Conservation (phyloP, 257 asterid genomes). For the Solanum rostratum region DNA sequence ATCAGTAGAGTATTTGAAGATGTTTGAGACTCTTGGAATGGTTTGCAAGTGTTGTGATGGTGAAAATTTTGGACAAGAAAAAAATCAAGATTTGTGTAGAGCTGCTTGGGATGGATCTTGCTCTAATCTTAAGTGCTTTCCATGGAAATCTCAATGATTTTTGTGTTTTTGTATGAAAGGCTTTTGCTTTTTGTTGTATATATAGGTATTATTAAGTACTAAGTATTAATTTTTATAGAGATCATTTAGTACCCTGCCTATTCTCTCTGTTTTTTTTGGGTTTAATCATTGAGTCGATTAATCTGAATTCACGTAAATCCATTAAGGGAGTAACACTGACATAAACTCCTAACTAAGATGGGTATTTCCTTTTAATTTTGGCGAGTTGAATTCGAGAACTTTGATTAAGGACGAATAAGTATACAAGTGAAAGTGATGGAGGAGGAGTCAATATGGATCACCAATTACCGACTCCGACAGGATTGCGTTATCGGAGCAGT, state of each 20-base stretch:
- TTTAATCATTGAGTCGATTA: not conserved
- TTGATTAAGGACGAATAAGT: too few species aligned
- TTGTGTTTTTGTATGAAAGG: not conserved
- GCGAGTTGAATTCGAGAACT: not conserved
- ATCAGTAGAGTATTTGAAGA: not conserved
- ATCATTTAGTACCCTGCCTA: not conserved
- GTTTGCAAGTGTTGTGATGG: conserved; percentile 35
- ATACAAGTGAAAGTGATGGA: too few species aligned
- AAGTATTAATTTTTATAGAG: not conserved
- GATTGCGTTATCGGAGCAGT: too few species aligned
- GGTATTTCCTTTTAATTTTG: not conserved
- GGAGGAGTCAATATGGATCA: too few species aligned
- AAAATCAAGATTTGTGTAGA: conserved; percentile 3
- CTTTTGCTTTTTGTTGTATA: not conserved
- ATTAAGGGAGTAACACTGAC: not conserved
- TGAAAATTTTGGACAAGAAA: not conserved
- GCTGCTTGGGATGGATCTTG: conserved; percentile 21
- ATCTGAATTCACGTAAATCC: not conserved
- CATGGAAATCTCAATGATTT: conserved; percentile 18
- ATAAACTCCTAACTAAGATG: not conserved
- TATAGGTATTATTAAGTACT: not conserved
- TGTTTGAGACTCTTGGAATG: conserved; percentile 19
- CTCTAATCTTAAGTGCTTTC: conserved; percentile 20
- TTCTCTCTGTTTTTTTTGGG: not conserved
- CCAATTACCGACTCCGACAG: too few species aligned